Percentiles rank a stretch among this genome's conserved stretches.
Evolutionary conservation across 768 basidiomycete species (phyloP).

Genomic region (Gyrodon lividus): DNA sequence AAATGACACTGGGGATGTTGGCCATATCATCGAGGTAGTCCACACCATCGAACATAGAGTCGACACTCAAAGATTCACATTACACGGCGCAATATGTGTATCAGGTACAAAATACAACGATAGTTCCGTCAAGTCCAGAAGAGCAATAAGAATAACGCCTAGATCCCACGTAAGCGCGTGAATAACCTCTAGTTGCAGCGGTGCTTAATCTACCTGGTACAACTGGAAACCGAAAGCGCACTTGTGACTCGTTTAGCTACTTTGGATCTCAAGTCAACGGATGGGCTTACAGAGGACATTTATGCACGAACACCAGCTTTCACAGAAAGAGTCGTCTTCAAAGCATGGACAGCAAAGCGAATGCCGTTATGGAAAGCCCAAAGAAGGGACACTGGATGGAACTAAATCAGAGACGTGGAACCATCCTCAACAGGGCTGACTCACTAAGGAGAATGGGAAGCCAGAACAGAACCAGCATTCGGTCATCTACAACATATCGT

Average conservation of each 20-base stretch:
- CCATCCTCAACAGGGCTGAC: slow-evolving; percentile 30
- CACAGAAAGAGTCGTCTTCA: slow-evolving; percentile 48
- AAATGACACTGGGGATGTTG: slow-evolving; percentile 22
- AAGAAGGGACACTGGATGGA: slow-evolving; percentile 51
- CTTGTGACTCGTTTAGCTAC: background rate
- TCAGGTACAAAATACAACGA: slow-evolving; percentile 19
- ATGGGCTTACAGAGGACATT: slow-evolving; percentile 7
- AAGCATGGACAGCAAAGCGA: slow-evolving; percentile 48
- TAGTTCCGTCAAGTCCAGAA: slow-evolving; percentile 19
- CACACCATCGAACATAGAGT: background rate
- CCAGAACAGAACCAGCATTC: slow-evolving; percentile 86
- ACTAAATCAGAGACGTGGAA: slow-evolving; percentile 5
- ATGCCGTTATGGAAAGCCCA: slow-evolving; percentile 60
- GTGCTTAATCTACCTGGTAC: slow-evolving; percentile 5
- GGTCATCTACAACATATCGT: slow-evolving; percentile 55
- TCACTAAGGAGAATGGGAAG: slow-evolving; percentile 77
- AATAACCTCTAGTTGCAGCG: slow-evolving; percentile 6
- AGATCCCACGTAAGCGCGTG: background rate
- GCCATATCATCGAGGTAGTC: background rate
- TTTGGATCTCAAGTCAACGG: background rate
- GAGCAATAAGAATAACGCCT: slow-evolving; percentile 15
- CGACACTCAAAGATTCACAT: slow-evolving; percentile 7
- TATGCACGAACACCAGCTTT: slow-evolving; percentile 41
- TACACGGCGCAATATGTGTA: slow-evolving; percentile 20
- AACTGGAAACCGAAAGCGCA: background rate